phyloP scores from a whole-genome alignment of 1,284 basidiomycete genomes.

The Moesziomyces parantarcticus region DNA sequence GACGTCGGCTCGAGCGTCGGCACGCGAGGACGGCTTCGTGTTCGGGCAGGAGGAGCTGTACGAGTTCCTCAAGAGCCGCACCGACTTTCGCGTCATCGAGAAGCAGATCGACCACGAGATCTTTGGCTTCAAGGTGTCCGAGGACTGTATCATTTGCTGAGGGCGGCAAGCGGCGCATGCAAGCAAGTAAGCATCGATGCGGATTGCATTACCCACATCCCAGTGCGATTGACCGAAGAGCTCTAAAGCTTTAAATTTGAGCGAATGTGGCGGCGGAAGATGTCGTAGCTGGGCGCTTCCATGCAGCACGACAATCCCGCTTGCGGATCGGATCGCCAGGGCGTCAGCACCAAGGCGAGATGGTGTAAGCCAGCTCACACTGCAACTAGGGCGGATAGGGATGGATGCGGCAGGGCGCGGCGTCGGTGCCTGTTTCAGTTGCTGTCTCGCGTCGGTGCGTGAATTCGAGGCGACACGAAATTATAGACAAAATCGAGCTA shows the following conservation, averaged over 20 bases:
- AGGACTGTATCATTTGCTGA: conserved; percentile 55
- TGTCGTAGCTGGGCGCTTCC: too few relatives aligned
- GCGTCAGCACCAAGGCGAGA: too few relatives aligned
- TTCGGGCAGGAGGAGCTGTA: conserved; percentile 77
- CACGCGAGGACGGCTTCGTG: conserved; percentile 21
- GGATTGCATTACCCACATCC: too few relatives aligned
- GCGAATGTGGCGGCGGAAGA: too few relatives aligned
- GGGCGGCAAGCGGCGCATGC: too few relatives aligned
- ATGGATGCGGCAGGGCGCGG: neutral
- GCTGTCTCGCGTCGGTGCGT: neutral
- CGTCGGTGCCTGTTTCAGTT: neutral
- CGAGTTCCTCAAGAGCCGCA: conserved; percentile 40
- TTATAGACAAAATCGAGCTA: neutral
- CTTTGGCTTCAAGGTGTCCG: conserved; percentile 65
- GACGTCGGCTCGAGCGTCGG: conserved; percentile 5
- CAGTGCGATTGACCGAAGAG: too few relatives aligned
- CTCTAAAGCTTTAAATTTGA: too few relatives aligned
- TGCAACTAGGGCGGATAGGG: neutral
- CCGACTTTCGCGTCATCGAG: conserved; percentile 63
- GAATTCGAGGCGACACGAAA: neutral
- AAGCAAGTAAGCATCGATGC: too few relatives aligned
- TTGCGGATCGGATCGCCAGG: too few relatives aligned
- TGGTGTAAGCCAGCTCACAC: too few relatives aligned
- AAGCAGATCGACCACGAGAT: conserved; percentile 65
- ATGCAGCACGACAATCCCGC: too few relatives aligned